Evolutionary conservation across 2,329 filamentous ascomycete genomes (phyloP).

Genomic region (Byssoonygena ceratinophila): DNA sequence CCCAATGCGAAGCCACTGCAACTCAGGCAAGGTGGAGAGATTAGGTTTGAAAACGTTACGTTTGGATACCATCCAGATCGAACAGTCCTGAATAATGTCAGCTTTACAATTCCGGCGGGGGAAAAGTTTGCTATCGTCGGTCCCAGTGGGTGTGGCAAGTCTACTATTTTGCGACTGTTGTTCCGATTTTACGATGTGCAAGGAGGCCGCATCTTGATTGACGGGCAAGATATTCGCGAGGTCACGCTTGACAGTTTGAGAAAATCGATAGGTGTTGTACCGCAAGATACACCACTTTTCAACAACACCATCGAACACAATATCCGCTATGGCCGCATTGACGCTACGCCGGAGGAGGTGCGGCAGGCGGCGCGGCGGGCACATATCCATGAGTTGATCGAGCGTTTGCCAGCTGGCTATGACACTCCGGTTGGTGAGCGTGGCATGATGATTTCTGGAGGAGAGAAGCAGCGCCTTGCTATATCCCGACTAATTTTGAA

Average conservation of each 20-base stretch:
- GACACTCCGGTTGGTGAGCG: constrained; percentile 84
- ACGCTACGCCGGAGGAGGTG: constrained; percentile 62
- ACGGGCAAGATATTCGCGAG: constrained; percentile 81
- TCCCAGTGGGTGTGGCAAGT: constrained; percentile 91
- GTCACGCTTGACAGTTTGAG: constrained; percentile 75
- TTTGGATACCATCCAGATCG: constrained; percentile 85
- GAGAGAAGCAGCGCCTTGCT: constrained; percentile 85
- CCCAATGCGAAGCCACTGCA: constrained; percentile 61
- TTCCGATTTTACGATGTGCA: constrained; percentile 94
- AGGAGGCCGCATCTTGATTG: constrained; percentile 72
- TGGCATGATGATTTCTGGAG: constrained; percentile 92
- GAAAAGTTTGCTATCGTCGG: constrained; percentile 95
- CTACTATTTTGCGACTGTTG: constrained; percentile 76
- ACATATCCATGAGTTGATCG: constrained; percentile 72
- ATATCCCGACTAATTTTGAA: constrained; percentile 76
- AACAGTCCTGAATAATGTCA: constrained; percentile 75
- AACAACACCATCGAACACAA: constrained; percentile 96
- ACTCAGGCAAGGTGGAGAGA: constrained; percentile 70
- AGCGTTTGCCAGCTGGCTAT: constrained; percentile 76
- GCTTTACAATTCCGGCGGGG: constrained; percentile 81
- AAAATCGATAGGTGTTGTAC: constrained; percentile 82
- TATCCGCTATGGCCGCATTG: constrained; percentile 80
- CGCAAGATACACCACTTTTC: constrained; percentile 93
- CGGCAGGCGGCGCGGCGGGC: constrained; percentile 69
- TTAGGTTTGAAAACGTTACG: constrained; percentile 85